These are phyloP conservation scores for Ascochyta koolunga DNA, from an alignment of 2,329 filamentous ascomycete species.

Conservation along the genomic window DNA sequence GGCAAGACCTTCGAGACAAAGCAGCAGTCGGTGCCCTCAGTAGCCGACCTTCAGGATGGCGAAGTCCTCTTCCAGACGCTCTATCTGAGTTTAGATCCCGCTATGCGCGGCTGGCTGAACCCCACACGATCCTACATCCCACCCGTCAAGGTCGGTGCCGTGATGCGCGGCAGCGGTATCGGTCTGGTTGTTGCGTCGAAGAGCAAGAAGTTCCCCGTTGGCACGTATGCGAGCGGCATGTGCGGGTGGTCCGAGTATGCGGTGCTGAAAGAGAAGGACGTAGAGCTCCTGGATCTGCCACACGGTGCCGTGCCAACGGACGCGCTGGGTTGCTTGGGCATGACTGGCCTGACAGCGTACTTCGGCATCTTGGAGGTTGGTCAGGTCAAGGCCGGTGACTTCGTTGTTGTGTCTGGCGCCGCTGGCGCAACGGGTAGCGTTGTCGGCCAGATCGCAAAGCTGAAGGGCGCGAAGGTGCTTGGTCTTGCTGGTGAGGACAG, in stretches of 20 bases:
- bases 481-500: slow-evolving; percentile 60
- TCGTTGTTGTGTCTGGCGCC: slow-evolving; percentile 78
- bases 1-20: slow-evolving; percentile 68
- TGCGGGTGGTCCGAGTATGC: slow-evolving; percentile 71
- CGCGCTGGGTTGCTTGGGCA: slow-evolving; percentile 59
- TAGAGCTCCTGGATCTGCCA: slow-evolving; percentile 54
- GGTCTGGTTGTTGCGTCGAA: slow-evolving; percentile 68
- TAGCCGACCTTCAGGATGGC: slow-evolving; percentile 64
- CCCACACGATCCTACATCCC: slow-evolving; percentile 66
- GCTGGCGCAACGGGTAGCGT: slow-evolving; percentile 80
- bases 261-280: slow-evolving; percentile 60
- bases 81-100: slow-evolving; percentile 74
- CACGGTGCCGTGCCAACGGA: slow-evolving; percentile 61
- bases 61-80: slow-evolving; percentile 65
- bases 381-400: slow-evolving; percentile 70
- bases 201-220: slow-evolving; percentile 60
- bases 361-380: slow-evolving; percentile 75
- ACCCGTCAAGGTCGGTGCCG: slow-evolving; percentile 69
- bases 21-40: slow-evolving; percentile 54
- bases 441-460: slow-evolving; percentile 78
- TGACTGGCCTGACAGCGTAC: slow-evolving; percentile 77
- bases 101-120: slow-evolving; percentile 77
- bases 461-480: slow-evolving; percentile 63
- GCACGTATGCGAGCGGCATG: slow-evolving; percentile 62
- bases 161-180: slow-evolving; percentile 70